Evolutionary conservation across 2,329 filamentous ascomycete species (phyloP).

Genomic region (Colletotrichum zoysiae): DNA sequence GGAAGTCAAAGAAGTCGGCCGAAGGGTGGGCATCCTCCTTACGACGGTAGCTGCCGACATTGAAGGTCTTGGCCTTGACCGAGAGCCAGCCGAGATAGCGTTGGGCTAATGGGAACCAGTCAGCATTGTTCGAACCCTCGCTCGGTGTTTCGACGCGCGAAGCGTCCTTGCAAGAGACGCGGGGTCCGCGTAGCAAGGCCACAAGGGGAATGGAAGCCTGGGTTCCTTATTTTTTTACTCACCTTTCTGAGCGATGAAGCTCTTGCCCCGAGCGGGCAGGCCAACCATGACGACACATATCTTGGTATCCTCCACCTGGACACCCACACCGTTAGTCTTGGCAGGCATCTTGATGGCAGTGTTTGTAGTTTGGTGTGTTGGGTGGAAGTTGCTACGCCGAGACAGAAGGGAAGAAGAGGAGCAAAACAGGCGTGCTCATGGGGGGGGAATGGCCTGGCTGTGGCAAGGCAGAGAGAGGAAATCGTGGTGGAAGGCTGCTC

Average conservation of each 20-base stretch:
- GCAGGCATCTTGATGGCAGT: conserved; percentile 56
- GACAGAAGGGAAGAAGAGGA: conserved; percentile 18
- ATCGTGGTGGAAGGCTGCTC: conserved; percentile 33
- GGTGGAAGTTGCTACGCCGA: conserved; percentile 26
- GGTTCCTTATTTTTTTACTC: conserved; percentile 47
- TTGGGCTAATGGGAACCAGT: conserved; percentile 72
- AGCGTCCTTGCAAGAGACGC: not conserved
- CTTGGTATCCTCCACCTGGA: conserved; percentile 94
- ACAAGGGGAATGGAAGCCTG: not conserved
- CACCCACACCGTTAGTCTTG: conserved; percentile 74
- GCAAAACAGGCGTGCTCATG: conserved; percentile 19
- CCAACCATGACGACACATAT: conserved; percentile 99
- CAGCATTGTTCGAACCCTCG: not conserved
- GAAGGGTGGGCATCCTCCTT: conserved; percentile 89
- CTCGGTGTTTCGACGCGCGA: not conserved
- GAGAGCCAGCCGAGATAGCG: conserved; percentile 98
- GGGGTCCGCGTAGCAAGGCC: not conserved
- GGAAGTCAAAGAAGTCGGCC: conserved; percentile 94
- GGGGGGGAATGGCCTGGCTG: conserved; percentile 15
- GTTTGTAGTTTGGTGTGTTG: conserved; percentile 14
- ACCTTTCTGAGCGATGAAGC: conserved; percentile 98
- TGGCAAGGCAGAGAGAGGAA: conserved; percentile 13
- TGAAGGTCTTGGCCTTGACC: conserved; percentile 94
- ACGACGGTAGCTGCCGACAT: conserved; percentile 95
- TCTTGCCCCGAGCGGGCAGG: conserved; percentile 94